Evolutionary conservation across 495 filamentous ascomycete species (phyloP), one percentile per base, ranked within the genome.

Genomic region (Neurospora africana): DNA sequence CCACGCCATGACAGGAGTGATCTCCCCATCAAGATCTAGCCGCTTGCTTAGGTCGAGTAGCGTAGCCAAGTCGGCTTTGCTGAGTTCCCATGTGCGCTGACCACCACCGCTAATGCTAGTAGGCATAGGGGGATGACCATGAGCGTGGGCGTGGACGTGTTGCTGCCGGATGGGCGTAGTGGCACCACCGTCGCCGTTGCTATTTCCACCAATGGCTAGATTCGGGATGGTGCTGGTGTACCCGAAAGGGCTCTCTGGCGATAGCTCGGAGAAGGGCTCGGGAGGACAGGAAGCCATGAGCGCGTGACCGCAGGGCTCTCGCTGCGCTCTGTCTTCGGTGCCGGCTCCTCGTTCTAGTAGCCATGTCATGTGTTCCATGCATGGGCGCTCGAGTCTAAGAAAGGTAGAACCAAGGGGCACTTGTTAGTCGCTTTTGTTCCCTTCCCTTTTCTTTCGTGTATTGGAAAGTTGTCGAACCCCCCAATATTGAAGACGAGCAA

Each of bases 1-100:
- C 87, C 95, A 94, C 1, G 94, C 94, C 93, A 95, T 95, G 70
- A 98, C 91, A 0, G 95, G 95, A n/a, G 95, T 97, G 79, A 99
- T 91, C 81, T 99, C 95, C 33, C 93, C 92, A 73, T 97, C 93
- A 0, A 96, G 88, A 72, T 95, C 90, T 8, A 98, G 86, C 75
- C 91, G 87, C 76, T 89, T 87, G 82, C 93, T 96, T 69, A 97
- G 85, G 79, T 97, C 91, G 69, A 97, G 87, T 47, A 98, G 84
- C 65, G 91, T 94, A 39, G 88, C 79, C 47, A 98, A 86, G 76
- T 96, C 92, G 43, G 85, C 86, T 76, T 89, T 91, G 47, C 86
- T 89, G 30, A 97, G 83, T 78, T 91, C 88, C 82, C 89, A 91
- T 67, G 90, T 92, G 74, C 89, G 84, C 74, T 82, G 81, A 43